Conservation (phyloP, 495 filamentous ascomycete species). For the Penicillium chermesinum region DNA sequence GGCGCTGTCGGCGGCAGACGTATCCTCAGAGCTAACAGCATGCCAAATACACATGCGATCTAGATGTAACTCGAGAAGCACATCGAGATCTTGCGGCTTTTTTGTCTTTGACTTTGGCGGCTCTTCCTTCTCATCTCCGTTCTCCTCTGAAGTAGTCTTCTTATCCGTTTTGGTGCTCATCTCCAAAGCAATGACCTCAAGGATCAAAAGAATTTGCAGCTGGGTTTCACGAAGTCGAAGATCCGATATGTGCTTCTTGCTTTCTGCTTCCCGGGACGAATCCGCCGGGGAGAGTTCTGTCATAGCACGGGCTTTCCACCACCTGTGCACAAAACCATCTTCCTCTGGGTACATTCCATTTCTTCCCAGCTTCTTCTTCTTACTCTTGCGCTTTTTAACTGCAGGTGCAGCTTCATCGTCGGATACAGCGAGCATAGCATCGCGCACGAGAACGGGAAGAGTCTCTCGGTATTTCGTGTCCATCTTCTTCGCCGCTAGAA, state of each 20-base stretch:
- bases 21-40: conserved; percentile 57
- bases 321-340: conserved; percentile 65
- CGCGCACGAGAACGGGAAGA: conserved; percentile 60
- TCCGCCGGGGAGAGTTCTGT: conserved; percentile 35
- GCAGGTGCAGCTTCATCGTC: conserved; percentile 48
- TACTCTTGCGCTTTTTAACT: conserved; percentile 56
- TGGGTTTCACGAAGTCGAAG: conserved; percentile 76
- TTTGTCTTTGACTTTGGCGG: conserved; percentile 40
- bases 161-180: conserved; percentile 29
- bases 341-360: conserved; percentile 75
- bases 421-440: conserved; percentile 56
- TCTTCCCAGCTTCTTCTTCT: conserved; percentile 68
- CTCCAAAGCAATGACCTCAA: conserved; percentile 81
- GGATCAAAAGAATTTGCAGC: conserved; percentile 81
- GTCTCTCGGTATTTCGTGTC: conserved; percentile 85
- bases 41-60: conserved; percentile 97
- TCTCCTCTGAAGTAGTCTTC: conserved; percentile 18
- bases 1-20: conserved; percentile 25
- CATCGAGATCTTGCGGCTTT: conserved; percentile 51
- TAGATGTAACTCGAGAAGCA: conserved; percentile 76
- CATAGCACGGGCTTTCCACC: conserved; percentile 62
- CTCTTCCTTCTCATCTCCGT: conserved; percentile 36
- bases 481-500: conserved; percentile 67
- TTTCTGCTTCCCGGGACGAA: conserved; percentile 47
- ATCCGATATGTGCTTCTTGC: conserved; percentile 55